Evolutionary conservation across 352 stramenopile genomes (phyloP), one percentile per base, ranked within the genome.

Genomic region (Globisporangium sylvaticum): DNA sequence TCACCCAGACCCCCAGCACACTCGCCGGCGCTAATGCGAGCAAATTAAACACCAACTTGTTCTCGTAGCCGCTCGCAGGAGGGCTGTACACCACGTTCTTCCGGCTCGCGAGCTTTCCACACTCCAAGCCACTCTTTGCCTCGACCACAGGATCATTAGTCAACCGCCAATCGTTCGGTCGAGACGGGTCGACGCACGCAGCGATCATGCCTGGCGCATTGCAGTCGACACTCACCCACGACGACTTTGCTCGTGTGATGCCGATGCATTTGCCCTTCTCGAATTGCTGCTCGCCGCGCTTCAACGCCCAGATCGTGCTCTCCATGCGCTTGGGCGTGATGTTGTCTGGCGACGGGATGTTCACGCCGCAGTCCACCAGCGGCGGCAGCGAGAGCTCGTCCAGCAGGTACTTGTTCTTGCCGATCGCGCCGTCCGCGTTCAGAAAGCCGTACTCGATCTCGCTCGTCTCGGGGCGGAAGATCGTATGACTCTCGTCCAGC

Each of bases 371-470:
- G 32, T 89, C 70, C 39, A 84, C 65, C 65, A 93, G 63, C 14
- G 75, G 74, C 15, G 87, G 87, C 48, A 95, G 72, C 32, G 79
- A 77, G 31, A 79, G 73, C 39, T 95, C 84, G 55, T 92, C 76
- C 24, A 95, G 64, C 48, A 95, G 61, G 63, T 90, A 74, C 46
- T 81, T 71, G 69, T 95, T 92, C 14, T 55, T 70, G 20, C 87
- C 87, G 31, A 95, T 58, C 42, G 91, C 75, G 10, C 87, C 87
- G 63, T 87, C 78, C 3, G 87, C 84, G 62, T 95, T 95, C 31
- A 95, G 68, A 62, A 94, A 91, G 0, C 74, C 87, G 27, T 94
- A 94, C 65, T 91, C 79, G 39, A 95, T 95, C 64, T 95, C 87
- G 54, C 87, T 95, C 25, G 84, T 94, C 75, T 93, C 74, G 10